Evolutionary conservation across 129 eudicot species (phyloP), one percentile per base, ranked within the genome.

Genomic region (Flaveria linearis): DNA sequence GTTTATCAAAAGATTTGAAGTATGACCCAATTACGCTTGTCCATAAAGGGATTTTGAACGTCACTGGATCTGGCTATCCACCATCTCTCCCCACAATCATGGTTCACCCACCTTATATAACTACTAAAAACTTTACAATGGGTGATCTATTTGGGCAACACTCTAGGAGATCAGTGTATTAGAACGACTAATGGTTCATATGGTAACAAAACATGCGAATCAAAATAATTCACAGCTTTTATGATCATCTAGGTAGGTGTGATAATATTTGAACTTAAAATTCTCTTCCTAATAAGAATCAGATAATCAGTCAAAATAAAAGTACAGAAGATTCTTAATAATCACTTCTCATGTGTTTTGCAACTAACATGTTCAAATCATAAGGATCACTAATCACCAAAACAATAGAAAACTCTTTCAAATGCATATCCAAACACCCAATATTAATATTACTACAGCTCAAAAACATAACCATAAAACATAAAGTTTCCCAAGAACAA

Each of bases 11-110:
- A 2, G 52, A 66, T 53, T 66, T 66, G 74, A 12, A 66, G 67
- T 67, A 66, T 76, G 74, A 67, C 68, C 42, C 46, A 16, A 67
- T 22, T 68, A 42, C 47, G 67, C 55, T 53, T 16, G 36, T 65
- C 36, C 52, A 76, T 12, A 47, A 43, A 52, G 45, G 46, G 30
- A 62, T 62, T 47, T 75, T 39, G 22, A 12, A 55, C 66, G 30
- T 4, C 39, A 33, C 39, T 33, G 39, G 39, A 4, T 33, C 39
- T 7, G 39, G 7, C 43, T 0, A 20, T 57, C 36, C 36, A 30
- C 51, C 66, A 53, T 33, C 65, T 25, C 46, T 28, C 13, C n/a
- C 71, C 49, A 16, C 36, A 36, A 16, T 10, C 76, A 72, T 72
- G 64, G 51, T 57, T 58, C n/a, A n/a, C n/a, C n/a, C 51, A 62